Evolutionary conservation across 371 early-diverging fungal genomes (phyloP).

Genomic region (Coemansia sp.): DNA sequence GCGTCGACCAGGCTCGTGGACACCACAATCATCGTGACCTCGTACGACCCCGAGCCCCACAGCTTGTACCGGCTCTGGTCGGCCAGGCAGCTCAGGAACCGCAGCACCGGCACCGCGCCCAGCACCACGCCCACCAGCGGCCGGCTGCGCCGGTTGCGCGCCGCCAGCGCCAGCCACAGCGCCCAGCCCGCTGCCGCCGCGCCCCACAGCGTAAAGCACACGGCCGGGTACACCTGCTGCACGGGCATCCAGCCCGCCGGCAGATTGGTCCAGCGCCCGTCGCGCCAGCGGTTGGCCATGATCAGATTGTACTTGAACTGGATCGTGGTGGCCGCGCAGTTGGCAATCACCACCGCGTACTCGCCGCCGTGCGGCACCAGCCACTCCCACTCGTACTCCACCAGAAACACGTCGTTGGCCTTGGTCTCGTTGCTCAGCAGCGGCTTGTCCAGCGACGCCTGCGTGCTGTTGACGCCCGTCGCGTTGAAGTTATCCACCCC

Average conservation of each 20-base stretch:
- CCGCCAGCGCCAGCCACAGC: slow-evolving; percentile 6
- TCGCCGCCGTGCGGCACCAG: slow-evolving; percentile 40
- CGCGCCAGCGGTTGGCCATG: slow-evolving; percentile 45
- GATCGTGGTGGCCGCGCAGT: slow-evolving; percentile 45
- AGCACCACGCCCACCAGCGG: slow-evolving; percentile 16
- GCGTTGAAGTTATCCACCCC: background rate
- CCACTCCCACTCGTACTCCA: slow-evolving; percentile 49
- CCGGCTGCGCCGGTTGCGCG: slow-evolving; percentile 5
- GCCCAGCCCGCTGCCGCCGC: slow-evolving; percentile 23
- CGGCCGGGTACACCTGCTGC: slow-evolving; percentile 30
- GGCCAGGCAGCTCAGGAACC: slow-evolving; percentile 39
- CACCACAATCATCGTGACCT: slow-evolving; percentile 39
- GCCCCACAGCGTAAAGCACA: slow-evolving; percentile 41
- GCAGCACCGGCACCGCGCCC: slow-evolving; percentile 34
- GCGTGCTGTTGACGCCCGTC: background rate
- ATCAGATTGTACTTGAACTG: slow-evolving; percentile 50
- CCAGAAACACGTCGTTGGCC: slow-evolving; percentile 41
- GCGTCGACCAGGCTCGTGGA: slow-evolving; percentile 46
- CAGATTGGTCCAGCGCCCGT: slow-evolving; percentile 43
- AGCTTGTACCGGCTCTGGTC: slow-evolving; percentile 39
- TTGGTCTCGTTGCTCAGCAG: slow-evolving; percentile 27
- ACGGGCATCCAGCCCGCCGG: slow-evolving; percentile 50
- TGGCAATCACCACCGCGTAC: slow-evolving; percentile 46
- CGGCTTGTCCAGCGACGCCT: slow-evolving; percentile 8
- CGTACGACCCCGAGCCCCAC: slow-evolving; percentile 40